Percentiles rank a stretch among this genome's conserved stretches.
These are phyloP conservation scores for Boletus patriciae DNA, from an alignment of 768 basidiomycete species.

Conservation along the genomic window DNA sequence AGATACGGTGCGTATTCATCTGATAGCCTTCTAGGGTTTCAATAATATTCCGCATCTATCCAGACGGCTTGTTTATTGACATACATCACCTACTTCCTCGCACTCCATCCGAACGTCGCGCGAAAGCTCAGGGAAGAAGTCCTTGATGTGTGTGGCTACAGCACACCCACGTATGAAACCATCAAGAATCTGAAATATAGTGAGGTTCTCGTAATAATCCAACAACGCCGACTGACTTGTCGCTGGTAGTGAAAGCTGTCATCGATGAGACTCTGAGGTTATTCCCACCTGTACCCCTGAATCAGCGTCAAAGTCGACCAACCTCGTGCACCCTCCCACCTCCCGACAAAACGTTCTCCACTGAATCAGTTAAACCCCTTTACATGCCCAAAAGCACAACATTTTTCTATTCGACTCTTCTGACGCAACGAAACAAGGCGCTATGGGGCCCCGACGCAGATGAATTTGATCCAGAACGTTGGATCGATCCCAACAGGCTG, in stretches of 20 bases:
- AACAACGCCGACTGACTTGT: slow-evolving; percentile 4
- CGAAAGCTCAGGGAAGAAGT: slow-evolving; percentile 60
- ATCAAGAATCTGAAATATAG: slow-evolving; percentile 67
- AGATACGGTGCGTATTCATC: slow-evolving; percentile 59
- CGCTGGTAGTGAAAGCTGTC: slow-evolving; percentile 60
- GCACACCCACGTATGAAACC: slow-evolving; percentile 52
- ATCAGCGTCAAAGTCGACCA: slow-evolving; percentile 58
- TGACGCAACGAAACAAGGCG: slow-evolving; percentile 64
- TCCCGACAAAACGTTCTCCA: slow-evolving; percentile 48
- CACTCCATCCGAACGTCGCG: slow-evolving; percentile 58
- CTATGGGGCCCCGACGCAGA: slow-evolving; percentile 78
- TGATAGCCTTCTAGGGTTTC: neutral
- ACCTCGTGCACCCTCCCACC: slow-evolving; percentile 51
- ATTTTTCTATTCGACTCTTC: slow-evolving; percentile 59
- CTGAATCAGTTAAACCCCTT: slow-evolving; percentile 40
- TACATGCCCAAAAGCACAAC: slow-evolving; percentile 60
- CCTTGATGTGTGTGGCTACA: slow-evolving; percentile 51
- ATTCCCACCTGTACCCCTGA: slow-evolving; percentile 78
- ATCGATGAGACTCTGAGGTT: slow-evolving; percentile 77
- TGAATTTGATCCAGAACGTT: slow-evolving; percentile 76
- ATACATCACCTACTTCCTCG: slow-evolving; percentile 67
- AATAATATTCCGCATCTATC: neutral
- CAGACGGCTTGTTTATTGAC: slow-evolving; percentile 73
- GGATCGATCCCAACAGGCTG: slow-evolving; percentile 61
- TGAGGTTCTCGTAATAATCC: slow-evolving; percentile 32